Percentiles rank a stretch among this genome's conserved stretches.
Evolutionary conservation across 2,329 filamentous ascomycete species (phyloP).

Genomic region (Fusarium paranaense): DNA sequence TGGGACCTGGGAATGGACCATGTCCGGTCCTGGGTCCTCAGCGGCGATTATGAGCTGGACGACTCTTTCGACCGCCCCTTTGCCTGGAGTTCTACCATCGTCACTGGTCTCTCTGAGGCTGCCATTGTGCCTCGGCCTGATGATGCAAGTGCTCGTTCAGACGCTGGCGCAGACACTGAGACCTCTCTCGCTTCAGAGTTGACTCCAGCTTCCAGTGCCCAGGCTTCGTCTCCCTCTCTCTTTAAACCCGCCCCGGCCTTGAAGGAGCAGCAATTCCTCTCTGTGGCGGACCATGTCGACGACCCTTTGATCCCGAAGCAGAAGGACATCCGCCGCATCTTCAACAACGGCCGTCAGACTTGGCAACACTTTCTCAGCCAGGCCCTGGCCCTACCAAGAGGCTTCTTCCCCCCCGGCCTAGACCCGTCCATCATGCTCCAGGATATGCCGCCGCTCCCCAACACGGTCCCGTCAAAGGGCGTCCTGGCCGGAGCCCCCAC

Average conservation of each 20-base stretch:
- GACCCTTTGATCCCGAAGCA: conserved; percentile 39
- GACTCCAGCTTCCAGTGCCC: conserved; percentile 23
- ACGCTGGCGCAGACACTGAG: conserved; percentile 13
- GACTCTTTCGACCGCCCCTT: conserved; percentile 37
- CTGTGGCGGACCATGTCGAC: conserved; percentile 29
- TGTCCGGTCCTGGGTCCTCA: conserved; percentile 45
- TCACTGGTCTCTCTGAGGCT: conserved; percentile 42
- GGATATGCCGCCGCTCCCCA: conserved; percentile 42
- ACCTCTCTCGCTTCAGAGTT: conserved; percentile 16
- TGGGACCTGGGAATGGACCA: conserved; percentile 45
- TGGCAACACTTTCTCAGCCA: conserved; percentile 37
- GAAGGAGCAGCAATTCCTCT: conserved; percentile 23
- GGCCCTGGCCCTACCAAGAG: conserved; percentile 34
- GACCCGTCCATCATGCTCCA: conserved; percentile 40
- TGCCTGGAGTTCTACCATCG: conserved; percentile 41
- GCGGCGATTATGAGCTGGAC: conserved; percentile 36
- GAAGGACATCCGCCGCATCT: conserved; percentile 35
- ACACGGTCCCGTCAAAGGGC: conserved; percentile 36
- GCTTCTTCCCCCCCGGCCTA: conserved; percentile 36
- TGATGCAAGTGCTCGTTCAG: conserved; percentile 37
- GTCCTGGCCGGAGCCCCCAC: conserved; percentile 41
- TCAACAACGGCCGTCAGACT: conserved; percentile 35
- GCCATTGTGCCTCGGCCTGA: conserved; percentile 26
- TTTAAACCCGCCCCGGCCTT: conserved; percentile 10
- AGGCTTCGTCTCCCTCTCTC: conserved; percentile 16